These are phyloP conservation scores for Candida pini DNA, from an alignment of 805 yeast species.

Conservation along the genomic window DNA sequence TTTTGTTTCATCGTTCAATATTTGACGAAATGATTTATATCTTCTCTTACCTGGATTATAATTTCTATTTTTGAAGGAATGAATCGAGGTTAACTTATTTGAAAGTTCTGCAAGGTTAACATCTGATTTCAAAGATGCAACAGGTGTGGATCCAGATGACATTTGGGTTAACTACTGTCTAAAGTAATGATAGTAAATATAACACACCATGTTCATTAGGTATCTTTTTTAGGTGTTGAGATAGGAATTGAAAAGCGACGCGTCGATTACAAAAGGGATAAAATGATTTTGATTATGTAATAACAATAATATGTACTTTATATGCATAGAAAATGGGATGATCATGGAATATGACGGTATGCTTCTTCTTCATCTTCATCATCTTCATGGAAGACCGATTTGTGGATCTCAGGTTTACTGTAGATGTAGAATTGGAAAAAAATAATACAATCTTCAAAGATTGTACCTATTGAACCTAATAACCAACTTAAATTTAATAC, in stretches of 20 bases:
- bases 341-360: too few species aligned
- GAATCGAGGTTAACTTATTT: slow-evolving; percentile 35
- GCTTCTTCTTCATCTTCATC: slow-evolving; percentile 1
- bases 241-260: too few species aligned
- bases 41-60: slow-evolving; percentile 52
- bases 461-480: slow-evolving; percentile 73
- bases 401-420: slow-evolving; percentile 25
- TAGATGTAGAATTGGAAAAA: slow-evolving; percentile 65
- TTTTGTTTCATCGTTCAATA: slow-evolving; percentile 72
- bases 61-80: slow-evolving; percentile 53
- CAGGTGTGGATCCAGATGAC: too few species aligned
- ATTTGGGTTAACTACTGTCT: too few species aligned
- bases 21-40: slow-evolving; percentile 69
- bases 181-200: too few species aligned
- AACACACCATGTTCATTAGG: too few species aligned
- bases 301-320: too few species aligned
- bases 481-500: slow-evolving; percentile 68
- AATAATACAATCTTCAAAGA: slow-evolving; percentile 61
- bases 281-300: too few species aligned
- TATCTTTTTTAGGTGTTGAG: too few species aligned
- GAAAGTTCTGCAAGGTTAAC: slow-evolving; percentile 24
- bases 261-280: too few species aligned
- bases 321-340: too few species aligned
- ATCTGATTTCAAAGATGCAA: too few species aligned
- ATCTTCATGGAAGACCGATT: slow-evolving; percentile 6